Conservation (phyloP, 2,329 filamentous ascomycete genomes). For the Fusarium nematophilum region DNA sequence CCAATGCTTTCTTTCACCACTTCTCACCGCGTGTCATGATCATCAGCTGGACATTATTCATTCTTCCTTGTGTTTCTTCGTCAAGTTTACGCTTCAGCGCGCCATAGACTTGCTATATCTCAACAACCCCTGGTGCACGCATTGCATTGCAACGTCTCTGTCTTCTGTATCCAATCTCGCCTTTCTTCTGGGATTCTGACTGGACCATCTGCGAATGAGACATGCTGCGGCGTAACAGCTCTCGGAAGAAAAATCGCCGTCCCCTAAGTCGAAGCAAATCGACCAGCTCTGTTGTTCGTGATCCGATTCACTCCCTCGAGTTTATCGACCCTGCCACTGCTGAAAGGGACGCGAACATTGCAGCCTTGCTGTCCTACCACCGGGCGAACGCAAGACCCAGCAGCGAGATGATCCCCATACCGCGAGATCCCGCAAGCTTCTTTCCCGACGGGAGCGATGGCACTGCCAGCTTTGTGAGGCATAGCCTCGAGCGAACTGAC, state of each 20-base stretch:
- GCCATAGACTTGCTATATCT: neutral
- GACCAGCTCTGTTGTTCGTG: slow-evolving; percentile 55
- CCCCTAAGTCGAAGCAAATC: slow-evolving; percentile 65
- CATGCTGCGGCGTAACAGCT: slow-evolving; percentile 64
- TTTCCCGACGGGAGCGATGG: slow-evolving; percentile 36
- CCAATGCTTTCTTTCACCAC: neutral
- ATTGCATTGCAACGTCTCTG: neutral
- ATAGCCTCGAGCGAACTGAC: slow-evolving; percentile 20
- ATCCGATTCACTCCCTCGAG: slow-evolving; percentile 56
- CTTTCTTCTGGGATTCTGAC: neutral
- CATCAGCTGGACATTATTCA: slow-evolving; percentile 18
- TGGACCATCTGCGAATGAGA: slow-evolving; percentile 22
- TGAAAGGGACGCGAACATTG: slow-evolving; percentile 70
- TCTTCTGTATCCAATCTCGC: neutral
- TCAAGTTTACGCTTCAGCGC: neutral
- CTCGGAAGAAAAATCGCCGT: slow-evolving; percentile 54
- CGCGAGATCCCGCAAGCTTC: slow-evolving; percentile 41
- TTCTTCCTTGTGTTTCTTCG: slow-evolving; percentile 8
- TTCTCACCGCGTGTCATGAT: neutral
- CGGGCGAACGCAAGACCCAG: slow-evolving; percentile 58
- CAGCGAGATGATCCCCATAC: slow-evolving; percentile 22
- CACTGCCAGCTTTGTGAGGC: slow-evolving; percentile 27
- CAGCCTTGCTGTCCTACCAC: slow-evolving; percentile 70
- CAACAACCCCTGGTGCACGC: slow-evolving; percentile 1
- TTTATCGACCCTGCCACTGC: slow-evolving; percentile 62